Base-by-base conservation (phyloP, 805 yeast genomes). In the Candida palmyrensis region DNA sequence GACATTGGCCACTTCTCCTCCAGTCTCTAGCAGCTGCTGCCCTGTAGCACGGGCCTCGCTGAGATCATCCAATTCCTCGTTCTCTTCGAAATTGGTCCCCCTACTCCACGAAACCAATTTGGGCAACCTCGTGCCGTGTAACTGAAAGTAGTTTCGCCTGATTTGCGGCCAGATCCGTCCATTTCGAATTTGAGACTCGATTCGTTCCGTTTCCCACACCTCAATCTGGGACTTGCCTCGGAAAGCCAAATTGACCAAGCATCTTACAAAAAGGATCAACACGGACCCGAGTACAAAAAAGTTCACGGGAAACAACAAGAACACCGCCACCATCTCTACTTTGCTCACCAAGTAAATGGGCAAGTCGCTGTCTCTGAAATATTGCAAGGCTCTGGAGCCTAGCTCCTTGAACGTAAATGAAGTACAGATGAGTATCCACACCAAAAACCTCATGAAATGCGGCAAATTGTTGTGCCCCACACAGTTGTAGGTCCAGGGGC, bases 401-500 rank as follows among this genome's bases (percentile, higher is more conserved):
- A 79, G 53, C 30, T 72, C 63, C 29, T 55, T 44, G 7, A 72
- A 49, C 0, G 78, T 72, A 41, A 60, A 66, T 1, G 66, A 62
- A 1, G 81, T 69, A 1, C 79, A 63, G 21, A 68, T 48, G 14
- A 73, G 53, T 2, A 84, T 79, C 83, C 88, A 80, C 8, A 68
- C 45, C 22, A 89, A 48, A 50, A 89, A 89, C 35, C 96, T 63
- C 41, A 83, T 47, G 51, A 89, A 89, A 52, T 85, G 89, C 0
- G 95, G 86, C 53, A 76, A 66, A 49, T 89, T 89, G 0, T 57
- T 54, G 50, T 76, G 77, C 0, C 97, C 97, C 14, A 89, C 90
- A 51, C 96, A 89, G 51, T 85, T 89, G 55, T 76, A 73, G 0
- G 95, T 86, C 96, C 96, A 89, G 0, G 96, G 96, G 52, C 82